Evolutionary conservation across 2,329 filamentous ascomycete genomes (phyloP).

Genomic region (Xylaria sp.): DNA sequence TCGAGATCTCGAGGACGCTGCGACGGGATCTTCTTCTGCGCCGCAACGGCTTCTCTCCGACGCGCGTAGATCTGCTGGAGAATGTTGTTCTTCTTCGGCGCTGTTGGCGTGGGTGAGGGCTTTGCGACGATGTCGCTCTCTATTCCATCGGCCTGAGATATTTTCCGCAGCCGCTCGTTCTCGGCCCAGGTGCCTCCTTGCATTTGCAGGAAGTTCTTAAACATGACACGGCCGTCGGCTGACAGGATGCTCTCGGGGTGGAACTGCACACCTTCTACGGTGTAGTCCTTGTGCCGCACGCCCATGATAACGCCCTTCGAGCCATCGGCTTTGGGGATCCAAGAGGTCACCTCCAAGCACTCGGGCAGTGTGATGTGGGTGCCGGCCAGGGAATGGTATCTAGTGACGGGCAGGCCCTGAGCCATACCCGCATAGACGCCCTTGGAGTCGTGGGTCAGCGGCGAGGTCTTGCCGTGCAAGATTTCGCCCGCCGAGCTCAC

Average conservation of each 20-base stretch:
- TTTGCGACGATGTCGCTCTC: slow-evolving; percentile 31
- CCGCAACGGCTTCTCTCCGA: slow-evolving; percentile 72
- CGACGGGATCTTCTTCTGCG: slow-evolving; percentile 84
- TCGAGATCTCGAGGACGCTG: slow-evolving; percentile 82
- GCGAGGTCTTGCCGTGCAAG: slow-evolving; percentile 94
- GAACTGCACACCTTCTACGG: slow-evolving; percentile 96
- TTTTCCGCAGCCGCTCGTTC: slow-evolving; percentile 62
- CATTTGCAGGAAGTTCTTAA: slow-evolving; percentile 88
- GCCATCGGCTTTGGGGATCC: slow-evolving; percentile 77
- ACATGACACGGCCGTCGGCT: slow-evolving; percentile 83
- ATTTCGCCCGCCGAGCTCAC: slow-evolving; percentile 95
- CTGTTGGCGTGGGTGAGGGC: slow-evolving; percentile 31
- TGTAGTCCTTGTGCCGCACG: slow-evolving; percentile 86
- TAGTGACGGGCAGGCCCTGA: slow-evolving; percentile 82
- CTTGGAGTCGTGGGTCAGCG: slow-evolving; percentile 83
- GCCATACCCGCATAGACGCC: slow-evolving; percentile 87
- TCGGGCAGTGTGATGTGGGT: slow-evolving; percentile 85
- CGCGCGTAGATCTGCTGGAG: slow-evolving; percentile 88
- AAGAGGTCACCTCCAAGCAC: slow-evolving; percentile 87
- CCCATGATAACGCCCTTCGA: slow-evolving; percentile 93
- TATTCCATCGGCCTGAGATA: slow-evolving; percentile 35
- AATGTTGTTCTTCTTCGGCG: slow-evolving; percentile 76
- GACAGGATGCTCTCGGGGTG: slow-evolving; percentile 97
- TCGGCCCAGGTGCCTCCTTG: slow-evolving; percentile 91
- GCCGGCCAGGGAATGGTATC: slow-evolving; percentile 95